Conservation (phyloP, 2,329 filamentous ascomycete genomes). For the Penicillium occitanis region DNA sequence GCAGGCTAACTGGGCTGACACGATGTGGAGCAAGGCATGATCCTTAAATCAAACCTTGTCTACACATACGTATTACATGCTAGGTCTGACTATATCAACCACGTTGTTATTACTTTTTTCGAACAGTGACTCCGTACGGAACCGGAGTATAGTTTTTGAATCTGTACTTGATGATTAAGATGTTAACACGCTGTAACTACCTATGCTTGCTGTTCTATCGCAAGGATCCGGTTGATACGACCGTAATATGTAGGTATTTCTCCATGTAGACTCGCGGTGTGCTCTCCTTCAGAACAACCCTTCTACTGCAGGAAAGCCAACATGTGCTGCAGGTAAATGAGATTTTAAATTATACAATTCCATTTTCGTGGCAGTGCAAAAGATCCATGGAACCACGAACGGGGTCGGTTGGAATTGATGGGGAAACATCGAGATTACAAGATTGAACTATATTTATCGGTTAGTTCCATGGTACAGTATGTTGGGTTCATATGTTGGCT, state of each 20-base stretch:
- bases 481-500: background rate
- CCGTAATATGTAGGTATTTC: background rate
- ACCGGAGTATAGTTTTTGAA: background rate
- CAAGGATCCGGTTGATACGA: background rate
- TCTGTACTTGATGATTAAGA: background rate
- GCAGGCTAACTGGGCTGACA: slow-evolving; percentile 8
- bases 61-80: background rate
- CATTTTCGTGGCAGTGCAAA: slow-evolving; percentile 5
- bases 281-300: background rate
- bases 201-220: background rate
- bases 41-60: slow-evolving; percentile 16
- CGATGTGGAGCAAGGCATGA: slow-evolving; percentile 8
- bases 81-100: background rate
- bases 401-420: background rate
- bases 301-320: background rate
- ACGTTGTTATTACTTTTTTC: background rate
- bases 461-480: background rate
- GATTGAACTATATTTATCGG: background rate
- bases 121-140: background rate
- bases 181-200: background rate
- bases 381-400: background rate
- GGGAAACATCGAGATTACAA: background rate
- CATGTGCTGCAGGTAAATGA: background rate
- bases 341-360: background rate
- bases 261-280: background rate